phyloP scores from a whole-genome alignment of 2,329 filamentous ascomycete species.

The Microsporum canis region DNA sequence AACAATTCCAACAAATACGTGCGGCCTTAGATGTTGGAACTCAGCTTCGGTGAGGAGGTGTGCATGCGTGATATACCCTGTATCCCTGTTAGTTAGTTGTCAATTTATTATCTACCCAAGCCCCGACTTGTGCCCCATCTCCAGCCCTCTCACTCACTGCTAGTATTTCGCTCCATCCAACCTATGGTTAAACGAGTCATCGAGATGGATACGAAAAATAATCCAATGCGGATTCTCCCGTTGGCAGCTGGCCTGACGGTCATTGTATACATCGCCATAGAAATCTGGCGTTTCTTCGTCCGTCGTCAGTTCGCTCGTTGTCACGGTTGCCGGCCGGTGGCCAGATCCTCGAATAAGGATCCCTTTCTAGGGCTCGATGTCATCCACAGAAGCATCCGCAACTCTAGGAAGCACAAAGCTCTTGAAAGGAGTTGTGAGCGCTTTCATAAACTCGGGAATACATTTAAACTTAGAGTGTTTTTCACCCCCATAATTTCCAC shows the following conservation, averaged over 20 bases:
- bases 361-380: slow-evolving; percentile 44
- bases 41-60: too few species aligned
- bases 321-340: slow-evolving; percentile 36
- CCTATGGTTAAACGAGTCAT: background rate
- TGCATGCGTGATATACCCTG: background rate
- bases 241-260: background rate
- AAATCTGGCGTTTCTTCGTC: slow-evolving; percentile 11
- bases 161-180: background rate
- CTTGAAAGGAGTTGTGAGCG: slow-evolving; percentile 3
- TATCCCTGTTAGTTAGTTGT: background rate
- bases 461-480: slow-evolving; percentile 5
- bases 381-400: slow-evolving; percentile 20
- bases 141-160: background rate
- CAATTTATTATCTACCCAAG: background rate
- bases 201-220: background rate
- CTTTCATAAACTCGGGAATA: slow-evolving; percentile 8
- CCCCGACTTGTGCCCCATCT: background rate
- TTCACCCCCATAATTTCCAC: slow-evolving; percentile 17
- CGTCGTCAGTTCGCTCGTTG: slow-evolving; percentile 14
- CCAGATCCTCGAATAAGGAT: slow-evolving; percentile 41
- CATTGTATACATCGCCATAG: background rate
- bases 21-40: too few species aligned
- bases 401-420: background rate
- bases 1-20: too few species aligned
- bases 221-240: background rate